Evolutionary conservation across 1,139 yeast genomes (phyloP), one percentile per base, ranked within the genome.

Genomic region (Zygosaccharomyces pseudobailii): DNA sequence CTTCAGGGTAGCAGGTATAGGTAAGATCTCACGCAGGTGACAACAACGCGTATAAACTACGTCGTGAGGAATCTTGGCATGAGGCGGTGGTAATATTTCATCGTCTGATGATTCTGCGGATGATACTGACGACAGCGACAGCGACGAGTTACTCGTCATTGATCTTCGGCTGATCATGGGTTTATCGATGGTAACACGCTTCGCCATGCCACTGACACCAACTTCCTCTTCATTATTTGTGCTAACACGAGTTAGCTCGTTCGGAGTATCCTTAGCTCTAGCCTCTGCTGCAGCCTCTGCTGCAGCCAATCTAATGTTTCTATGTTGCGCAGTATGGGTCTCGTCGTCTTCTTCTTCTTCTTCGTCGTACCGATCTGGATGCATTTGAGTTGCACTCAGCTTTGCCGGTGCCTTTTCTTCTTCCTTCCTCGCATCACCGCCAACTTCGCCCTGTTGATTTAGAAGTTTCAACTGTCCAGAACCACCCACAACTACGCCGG

Each of bases 41-140:
- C 97, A 90, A 64, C 97, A 89, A 55, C 97, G 72, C 0, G 97
- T 87, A 65, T 90, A 90, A 13, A 90, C 72, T 36, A 82, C 78
- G 58, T 87, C 95, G 46, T 82, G 72, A 32, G 74, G 72, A n/a
- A 70, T 62, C 24, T 59, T 62, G 9, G 56, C 45, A 40, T 61
- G 42, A 17, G 46, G 48, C 25, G 68, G 64, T 33, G 70, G 66
- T 38, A 55, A 53, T 1, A 52, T 43, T 17, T 54, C 61, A 27
- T 53, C 52, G 51, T 64, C 59, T 7, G 41, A 42, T 2, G 56
- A 50, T 1, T 50, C 54, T n/a, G 51, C 47, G 5, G 61, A 44
- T 0, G 43, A 45, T 36, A 57, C 42, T 6, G 63, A 54, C 2
- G 48, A 40, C 9, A 61, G 42, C 1, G 70, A 60, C 0, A 53